These are phyloP conservation scores for Arachnomyces sp. DNA, from an alignment of 2,329 filamentous ascomycete genomes.

Conservation along the genomic window DNA sequence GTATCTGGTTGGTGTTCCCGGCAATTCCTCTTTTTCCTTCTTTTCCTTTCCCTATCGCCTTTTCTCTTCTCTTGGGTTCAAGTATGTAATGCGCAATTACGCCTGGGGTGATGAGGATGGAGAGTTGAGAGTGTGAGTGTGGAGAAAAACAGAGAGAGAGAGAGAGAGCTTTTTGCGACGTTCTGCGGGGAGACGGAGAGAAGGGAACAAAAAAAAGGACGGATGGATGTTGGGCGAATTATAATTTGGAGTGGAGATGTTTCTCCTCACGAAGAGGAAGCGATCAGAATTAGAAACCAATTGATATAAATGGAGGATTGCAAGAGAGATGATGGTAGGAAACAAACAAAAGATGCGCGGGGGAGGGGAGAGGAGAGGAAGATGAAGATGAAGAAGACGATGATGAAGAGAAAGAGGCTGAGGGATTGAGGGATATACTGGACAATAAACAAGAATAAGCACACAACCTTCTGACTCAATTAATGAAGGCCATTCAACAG, in stretches of 20 bases:
- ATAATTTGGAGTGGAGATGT: background rate
- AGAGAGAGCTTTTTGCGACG: too few species aligned
- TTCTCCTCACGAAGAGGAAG: constrained; percentile 1
- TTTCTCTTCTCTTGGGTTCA: too few species aligned
- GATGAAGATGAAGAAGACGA: background rate
- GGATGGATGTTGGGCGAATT: background rate
- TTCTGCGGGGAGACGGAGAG: background rate
- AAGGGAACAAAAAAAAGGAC: background rate
- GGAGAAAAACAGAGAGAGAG: too few species aligned
- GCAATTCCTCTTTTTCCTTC: too few species aligned
- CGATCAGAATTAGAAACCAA: background rate
- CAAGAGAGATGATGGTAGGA: constrained; percentile 3
- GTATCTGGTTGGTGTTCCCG: too few species aligned
- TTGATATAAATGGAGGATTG: too few species aligned
- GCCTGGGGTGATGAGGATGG: too few species aligned
- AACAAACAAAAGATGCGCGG: constrained; percentile 6
- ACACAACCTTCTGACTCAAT: too few species aligned
- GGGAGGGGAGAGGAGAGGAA: constrained; percentile 7
- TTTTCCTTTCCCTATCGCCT: too few species aligned
- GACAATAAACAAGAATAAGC: background rate
- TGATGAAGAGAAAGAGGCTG: constrained; percentile 10
- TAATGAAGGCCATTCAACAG: too few species aligned
- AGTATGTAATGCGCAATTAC: too few species aligned
- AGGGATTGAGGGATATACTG: constrained; percentile 6
- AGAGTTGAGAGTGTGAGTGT: too few species aligned